Percentiles rank a stretch among this genome's conserved stretches.
These are phyloP conservation scores for Boletus sp. DNA, from an alignment of 1,284 basidiomycete genomes.

Conservation along the genomic window DNA sequence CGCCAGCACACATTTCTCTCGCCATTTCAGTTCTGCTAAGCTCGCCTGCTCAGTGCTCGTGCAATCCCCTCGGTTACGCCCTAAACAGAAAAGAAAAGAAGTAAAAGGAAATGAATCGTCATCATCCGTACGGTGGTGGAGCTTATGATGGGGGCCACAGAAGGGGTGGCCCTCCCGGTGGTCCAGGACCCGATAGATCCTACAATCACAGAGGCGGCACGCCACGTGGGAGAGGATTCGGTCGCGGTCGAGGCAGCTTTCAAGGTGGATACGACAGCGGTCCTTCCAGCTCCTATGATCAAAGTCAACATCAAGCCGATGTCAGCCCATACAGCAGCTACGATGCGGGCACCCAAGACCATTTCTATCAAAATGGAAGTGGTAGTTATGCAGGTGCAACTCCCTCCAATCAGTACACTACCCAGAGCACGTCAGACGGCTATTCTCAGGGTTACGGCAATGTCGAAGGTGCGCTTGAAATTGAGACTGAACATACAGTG, in stretches of 20 bases:
- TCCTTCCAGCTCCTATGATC: constrained; percentile 51
- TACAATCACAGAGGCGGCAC: constrained; percentile 62
- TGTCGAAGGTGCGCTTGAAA: constrained; percentile 78
- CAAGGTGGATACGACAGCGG: constrained; percentile 51
- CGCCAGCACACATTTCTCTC: constrained; percentile 23
- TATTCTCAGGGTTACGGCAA: constrained; percentile 56
- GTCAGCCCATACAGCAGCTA: constrained; percentile 62
- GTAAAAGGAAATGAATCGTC: constrained; percentile 64
- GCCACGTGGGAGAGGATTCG: constrained; percentile 60
- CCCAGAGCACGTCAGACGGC: constrained; percentile 42
- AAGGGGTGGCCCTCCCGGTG: constrained; percentile 60
- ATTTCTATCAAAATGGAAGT: constrained; percentile 60
- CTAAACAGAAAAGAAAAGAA: constrained; percentile 27
- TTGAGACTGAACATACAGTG: constrained; percentile 47
- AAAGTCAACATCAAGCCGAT: constrained; percentile 56
- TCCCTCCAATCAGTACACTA: constrained; percentile 42
- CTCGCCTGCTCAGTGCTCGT: constrained; percentile 29
- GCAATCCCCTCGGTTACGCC: constrained; percentile 30
- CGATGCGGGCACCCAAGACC: constrained; percentile 55
- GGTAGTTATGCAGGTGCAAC: constrained; percentile 47
- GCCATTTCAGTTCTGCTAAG: constrained; percentile 26
- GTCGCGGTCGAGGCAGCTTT: constrained; percentile 56
- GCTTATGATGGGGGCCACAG: constrained; percentile 62
- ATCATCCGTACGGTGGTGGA: constrained; percentile 73
- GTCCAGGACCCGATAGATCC: constrained; percentile 68